Conservation (phyloP, 306 rosid species). For the Trifolium dubium region DNA sequence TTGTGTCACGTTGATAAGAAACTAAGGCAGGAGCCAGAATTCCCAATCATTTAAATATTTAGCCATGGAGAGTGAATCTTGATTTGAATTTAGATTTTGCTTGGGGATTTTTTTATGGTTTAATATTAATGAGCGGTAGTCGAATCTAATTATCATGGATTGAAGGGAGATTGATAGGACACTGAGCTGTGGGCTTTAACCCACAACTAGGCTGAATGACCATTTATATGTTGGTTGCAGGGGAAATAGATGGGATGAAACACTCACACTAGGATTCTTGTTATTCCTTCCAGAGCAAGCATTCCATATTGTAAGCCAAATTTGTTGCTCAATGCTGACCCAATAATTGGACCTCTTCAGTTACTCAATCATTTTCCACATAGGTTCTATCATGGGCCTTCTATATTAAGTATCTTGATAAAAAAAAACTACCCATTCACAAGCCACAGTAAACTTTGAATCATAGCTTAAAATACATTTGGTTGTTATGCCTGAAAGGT, state of each 20-base stretch:
- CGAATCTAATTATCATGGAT: neutral
- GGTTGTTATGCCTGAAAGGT: conserved; percentile 26
- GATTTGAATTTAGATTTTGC: neutral
- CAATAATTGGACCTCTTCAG: neutral
- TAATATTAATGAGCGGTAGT: neutral
- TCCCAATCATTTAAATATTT: neutral
- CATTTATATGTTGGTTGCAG: neutral
- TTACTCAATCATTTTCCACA: neutral
- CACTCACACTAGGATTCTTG: neutral
- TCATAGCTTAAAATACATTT: neutral
- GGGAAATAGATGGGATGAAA: neutral
- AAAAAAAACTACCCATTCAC: neutral
- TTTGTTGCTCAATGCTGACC: neutral
- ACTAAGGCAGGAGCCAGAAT: neutral
- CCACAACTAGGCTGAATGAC: neutral
- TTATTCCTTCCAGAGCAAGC: conserved; percentile 16
- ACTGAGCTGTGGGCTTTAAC: neutral
- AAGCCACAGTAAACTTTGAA: conserved; percentile 2
- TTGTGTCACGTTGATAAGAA: neutral
- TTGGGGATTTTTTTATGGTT: neutral
- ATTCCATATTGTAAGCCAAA: neutral
- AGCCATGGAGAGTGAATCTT: neutral
- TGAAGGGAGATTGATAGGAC: neutral
- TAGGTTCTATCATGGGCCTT: neutral
- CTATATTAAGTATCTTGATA: neutral